These are phyloP conservation scores for Candida insectorum DNA, from an alignment of 805 yeast species.

Conservation along the genomic window DNA sequence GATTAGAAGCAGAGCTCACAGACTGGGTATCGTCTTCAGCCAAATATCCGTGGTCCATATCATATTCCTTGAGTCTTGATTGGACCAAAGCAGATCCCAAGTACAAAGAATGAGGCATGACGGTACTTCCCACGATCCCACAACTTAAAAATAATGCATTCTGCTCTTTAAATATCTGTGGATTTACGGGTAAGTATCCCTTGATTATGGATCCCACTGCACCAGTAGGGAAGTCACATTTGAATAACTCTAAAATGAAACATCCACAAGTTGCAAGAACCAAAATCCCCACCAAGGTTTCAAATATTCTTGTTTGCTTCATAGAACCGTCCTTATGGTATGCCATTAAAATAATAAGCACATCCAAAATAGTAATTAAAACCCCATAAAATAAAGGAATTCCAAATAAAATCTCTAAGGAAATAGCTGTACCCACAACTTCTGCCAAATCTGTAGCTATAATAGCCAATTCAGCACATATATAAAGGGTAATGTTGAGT, in stretches of 20 bases:
- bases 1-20: slow-evolving; percentile 1
- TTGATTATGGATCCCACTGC: slow-evolving; percentile 48
- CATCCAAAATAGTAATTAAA: slow-evolving; percentile 79
- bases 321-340: slow-evolving; percentile 84
- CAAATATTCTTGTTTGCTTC: slow-evolving; percentile 73
- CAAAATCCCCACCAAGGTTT: slow-evolving; percentile 71
- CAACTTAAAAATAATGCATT: slow-evolving; percentile 42
- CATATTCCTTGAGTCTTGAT: slow-evolving; percentile 41
- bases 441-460: slow-evolving; percentile 96
- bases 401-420: slow-evolving; percentile 76
- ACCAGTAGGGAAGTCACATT: slow-evolving; percentile 49
- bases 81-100: slow-evolving; percentile 45
- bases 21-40: slow-evolving; percentile 5
- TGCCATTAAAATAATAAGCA: slow-evolving; percentile 78
- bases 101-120: slow-evolving; percentile 45
- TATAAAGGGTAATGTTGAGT: slow-evolving; percentile 60
- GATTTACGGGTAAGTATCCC: slow-evolving; percentile 44
- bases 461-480: slow-evolving; percentile 85
- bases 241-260: slow-evolving; percentile 67
- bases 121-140: slow-evolving; percentile 46
- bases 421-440: slow-evolving; percentile 96
- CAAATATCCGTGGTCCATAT: slow-evolving; percentile 27
- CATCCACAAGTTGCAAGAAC: slow-evolving; percentile 84
- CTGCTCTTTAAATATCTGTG: slow-evolving; percentile 27
- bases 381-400: slow-evolving; percentile 85